Conservation (phyloP, 345 rosid species). For the Salix suchowensis region DNA sequence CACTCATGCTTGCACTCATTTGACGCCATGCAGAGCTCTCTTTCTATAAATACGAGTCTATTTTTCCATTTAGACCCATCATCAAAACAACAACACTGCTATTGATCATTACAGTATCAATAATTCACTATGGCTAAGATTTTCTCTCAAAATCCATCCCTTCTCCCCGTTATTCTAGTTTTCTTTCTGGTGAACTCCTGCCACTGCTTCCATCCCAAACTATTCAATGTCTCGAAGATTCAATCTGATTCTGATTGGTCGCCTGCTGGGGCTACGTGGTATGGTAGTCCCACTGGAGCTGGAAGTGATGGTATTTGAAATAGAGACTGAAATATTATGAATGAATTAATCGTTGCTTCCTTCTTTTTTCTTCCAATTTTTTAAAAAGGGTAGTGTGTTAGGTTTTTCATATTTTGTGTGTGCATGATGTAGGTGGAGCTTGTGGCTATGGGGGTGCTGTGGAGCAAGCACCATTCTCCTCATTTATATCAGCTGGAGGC, state of each 20-base stretch:
- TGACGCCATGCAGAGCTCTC: not conserved
- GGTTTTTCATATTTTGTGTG: no score
- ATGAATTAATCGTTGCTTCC: not conserved
- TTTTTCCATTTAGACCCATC: not conserved
- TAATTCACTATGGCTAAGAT: not conserved
- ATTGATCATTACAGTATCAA: not conserved
- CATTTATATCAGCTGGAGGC: slow-evolving; percentile 53
- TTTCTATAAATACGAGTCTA: slow-evolving; percentile 9
- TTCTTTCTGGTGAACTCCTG: slow-evolving; percentile 8
- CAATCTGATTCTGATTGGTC: slow-evolving; percentile 26
- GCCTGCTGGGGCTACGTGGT: slow-evolving; percentile 59
- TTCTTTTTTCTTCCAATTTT: no score
- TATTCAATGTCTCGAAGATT: slow-evolving; percentile 20
- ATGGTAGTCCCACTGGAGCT: slow-evolving; percentile 44
- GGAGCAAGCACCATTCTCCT: slow-evolving; percentile 36
- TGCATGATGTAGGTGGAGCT: slow-evolving; percentile 53
- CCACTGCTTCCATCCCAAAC: slow-evolving; percentile 38
- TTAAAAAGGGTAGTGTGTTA: no score
- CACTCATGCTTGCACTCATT: no score
- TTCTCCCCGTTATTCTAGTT: not conserved
- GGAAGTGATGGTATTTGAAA: slow-evolving; percentile 45
- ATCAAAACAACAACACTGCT: not conserved
- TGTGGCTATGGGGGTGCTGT: slow-evolving; percentile 52
- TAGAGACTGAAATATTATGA: not conserved
- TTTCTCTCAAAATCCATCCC: not conserved